Base-by-base conservation (phyloP, 2,329 filamentous ascomycete species). In the Pochonia chlamydosporia region DNA sequence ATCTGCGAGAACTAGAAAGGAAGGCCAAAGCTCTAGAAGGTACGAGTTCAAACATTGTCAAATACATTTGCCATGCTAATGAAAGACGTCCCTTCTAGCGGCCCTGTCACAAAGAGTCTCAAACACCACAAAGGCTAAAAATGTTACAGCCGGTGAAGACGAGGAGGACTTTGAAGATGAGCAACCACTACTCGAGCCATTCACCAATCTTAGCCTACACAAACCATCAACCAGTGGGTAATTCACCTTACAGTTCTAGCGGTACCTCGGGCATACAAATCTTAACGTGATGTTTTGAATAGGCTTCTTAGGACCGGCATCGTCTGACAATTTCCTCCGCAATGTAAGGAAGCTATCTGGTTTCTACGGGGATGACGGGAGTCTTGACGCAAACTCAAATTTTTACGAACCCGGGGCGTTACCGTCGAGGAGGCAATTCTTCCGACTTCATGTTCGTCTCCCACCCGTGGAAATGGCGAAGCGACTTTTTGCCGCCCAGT, bases 381-480 rank as follows among this genome's bases (percentile, higher is more conserved):
- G 56, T 33, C 52, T 68, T 2, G 63, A 67, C 11, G 52, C 57
- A 1, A 59, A 59, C 21, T 54, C 59, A 3, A 59, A 62, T 30
- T 61, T 67, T 23, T 68, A 66, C 43, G 63, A 68, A 21, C 61
- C 62, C 1, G 58, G 56, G 3, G 59, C 61, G 3, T 51, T 70
- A 8, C 63, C 65, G 1, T 64, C 66, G 1, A 57, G 64, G 4
- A 56, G 61, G 8, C 56, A 56, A 14, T 44, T 49, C 3, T 55
- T 57, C 18, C 50, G 51, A 8, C 49, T 49, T 5, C 55, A 52
- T 5, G 52, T 71, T 18, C 61, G 68, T 13, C 59, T 79, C 1
- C 76, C 76, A 0, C 74, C 75, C 0, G 64, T 71, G 10, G 71
- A 76, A 26, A 70, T 76, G 51, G 75, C 75, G 1, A 73, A 71